Base-by-base conservation (phyloP, 2,329 filamentous ascomycete genomes). In the Fusarium sp. region DNA sequence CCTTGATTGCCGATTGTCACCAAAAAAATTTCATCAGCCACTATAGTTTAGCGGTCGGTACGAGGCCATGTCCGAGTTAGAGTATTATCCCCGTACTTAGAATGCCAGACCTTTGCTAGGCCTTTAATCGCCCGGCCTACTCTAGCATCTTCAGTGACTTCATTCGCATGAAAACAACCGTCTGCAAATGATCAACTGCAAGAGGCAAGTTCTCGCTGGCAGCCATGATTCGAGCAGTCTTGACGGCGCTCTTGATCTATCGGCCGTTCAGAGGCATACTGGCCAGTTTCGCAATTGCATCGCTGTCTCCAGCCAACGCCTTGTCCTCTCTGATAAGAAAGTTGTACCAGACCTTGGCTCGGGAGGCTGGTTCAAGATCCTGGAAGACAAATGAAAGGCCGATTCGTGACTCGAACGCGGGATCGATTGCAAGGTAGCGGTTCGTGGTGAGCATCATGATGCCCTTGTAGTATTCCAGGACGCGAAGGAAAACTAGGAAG, bases 351-450 rank as follows among this genome's bases (percentile, higher is more conserved):
- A 81, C 66, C 37, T 69, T 49, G 5, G 18, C 19, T 1, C 78
- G 70, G 1, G 76, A 73, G 1, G 52, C 48, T 12, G 63, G 35
- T 29, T 77, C 72, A 2, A 81, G 76, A 1, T 73, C 59, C 14
- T 70, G 71, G 60, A 82, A 83, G 39, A 81, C 78, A 2, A 84
- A 72, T 0, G 76, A 44, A 6, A 85, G 79, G 69, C 85, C 83
- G 69, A 86, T 84, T 10, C 83, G 81, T n/a, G 79, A 82, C 27
- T 82, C 82, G 31, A 86, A 82, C 35, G 84, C 83, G 19, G 78
- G 74, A 70, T 85, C 84, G 46, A 86, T 82, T 19, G 77, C 76
- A 37, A 76, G 79, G 12, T 82, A 79, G 5, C 82, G 78, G 68
- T 85, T 85, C 7, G 83, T 84, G 1, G 83, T 85, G 4, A 84